These are phyloP conservation scores for Mortierella sp. DNA, from an alignment of 371 early-diverging fungal species.

Conservation along the genomic window DNA sequence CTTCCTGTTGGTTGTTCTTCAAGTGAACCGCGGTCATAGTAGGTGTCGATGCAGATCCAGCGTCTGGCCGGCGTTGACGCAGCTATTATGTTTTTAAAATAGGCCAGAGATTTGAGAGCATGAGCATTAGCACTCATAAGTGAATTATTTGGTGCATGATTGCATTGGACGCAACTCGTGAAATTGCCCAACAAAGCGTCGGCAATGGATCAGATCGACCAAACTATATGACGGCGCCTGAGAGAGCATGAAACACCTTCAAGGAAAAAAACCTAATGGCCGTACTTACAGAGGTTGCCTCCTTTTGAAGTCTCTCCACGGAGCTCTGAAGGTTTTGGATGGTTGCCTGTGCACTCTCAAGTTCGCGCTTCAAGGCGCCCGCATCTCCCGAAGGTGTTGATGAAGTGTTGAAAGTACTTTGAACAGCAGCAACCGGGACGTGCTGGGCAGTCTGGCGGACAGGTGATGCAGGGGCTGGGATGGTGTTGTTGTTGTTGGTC, in stretches of 20 bases:
- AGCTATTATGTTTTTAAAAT: slow-evolving; percentile 25
- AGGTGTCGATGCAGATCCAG: slow-evolving; percentile 36
- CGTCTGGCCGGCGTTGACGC: slow-evolving; percentile 48
- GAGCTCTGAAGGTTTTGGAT: slow-evolving; percentile 33
- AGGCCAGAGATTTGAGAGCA: slow-evolving; percentile 9
- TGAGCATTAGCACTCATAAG: not conserved
- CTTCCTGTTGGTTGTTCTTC: slow-evolving; percentile 63
- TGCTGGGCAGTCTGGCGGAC: not conserved
- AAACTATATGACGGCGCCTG: not conserved
- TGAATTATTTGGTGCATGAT: not conserved
- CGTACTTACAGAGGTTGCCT: slow-evolving; percentile 38
- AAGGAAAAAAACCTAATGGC: not conserved
- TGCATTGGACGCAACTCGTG: not conserved
- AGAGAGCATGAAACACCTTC: not conserved
- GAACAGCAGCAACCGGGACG: slow-evolving; percentile 2
- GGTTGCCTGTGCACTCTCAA: slow-evolving; percentile 41
- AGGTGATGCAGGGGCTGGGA: slow-evolving; percentile 26
- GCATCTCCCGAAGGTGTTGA: slow-evolving; percentile 10
- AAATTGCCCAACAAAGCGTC: not conserved
- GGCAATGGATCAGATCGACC: not conserved
- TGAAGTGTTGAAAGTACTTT: not conserved
- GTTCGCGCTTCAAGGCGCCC: slow-evolving; percentile 37
- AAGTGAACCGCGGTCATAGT: slow-evolving; percentile 66
- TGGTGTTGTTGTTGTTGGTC: slow-evolving; percentile 11
- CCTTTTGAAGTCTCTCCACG: slow-evolving; percentile 31